Evolutionary conservation across 2,329 filamentous ascomycete genomes (phyloP), one percentile per base, ranked within the genome.

Genomic region (Rasamsonia emersonii): DNA sequence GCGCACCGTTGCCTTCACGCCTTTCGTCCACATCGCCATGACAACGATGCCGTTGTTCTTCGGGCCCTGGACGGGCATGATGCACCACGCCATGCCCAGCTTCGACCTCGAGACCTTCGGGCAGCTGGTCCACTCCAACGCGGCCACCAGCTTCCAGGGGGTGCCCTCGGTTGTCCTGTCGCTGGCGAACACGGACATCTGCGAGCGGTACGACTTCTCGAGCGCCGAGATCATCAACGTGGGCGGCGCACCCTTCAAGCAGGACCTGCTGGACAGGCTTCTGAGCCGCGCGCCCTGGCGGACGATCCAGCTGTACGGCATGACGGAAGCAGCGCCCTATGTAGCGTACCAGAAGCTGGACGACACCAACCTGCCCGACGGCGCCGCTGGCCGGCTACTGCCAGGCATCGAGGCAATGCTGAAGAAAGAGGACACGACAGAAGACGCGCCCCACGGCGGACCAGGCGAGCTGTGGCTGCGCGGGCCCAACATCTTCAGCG

Each of bases 271-370:
- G 3, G 40, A 53, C 3, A 48, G 42, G 4, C 41, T 63, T 3
- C 39, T 54, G 24, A 33, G 40, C 13, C 43, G 51, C 17, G 50
- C 55, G 3, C 50, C 58, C 0, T 64, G 62, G 60, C 46, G 48
- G 28, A 49, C 64, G 11, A 55, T 61, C 4, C 61, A 66, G 27
- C 55, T 59, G 0, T 67, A 65, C 32, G 64, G 62, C 13, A 67
- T 68, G 63, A 66, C 63, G 0, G 64, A 67, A 36, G 61, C 55
- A 2, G 59, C 54, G 4, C 61, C 51, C 0, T 67, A 64, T 37
- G 57, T 65, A 3, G 64, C 61, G 0, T 61, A 64, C 29, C 61
- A 65, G 29, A 48, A 43, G 3, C 40, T 52, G 1, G 43, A 50
- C 19, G 59, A 64, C 27, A 24, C 19, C 19, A 34, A 37, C 0